Conservation (phyloP, 1,284 basidiomycete genomes). For the Golubevia pallescens region DNA sequence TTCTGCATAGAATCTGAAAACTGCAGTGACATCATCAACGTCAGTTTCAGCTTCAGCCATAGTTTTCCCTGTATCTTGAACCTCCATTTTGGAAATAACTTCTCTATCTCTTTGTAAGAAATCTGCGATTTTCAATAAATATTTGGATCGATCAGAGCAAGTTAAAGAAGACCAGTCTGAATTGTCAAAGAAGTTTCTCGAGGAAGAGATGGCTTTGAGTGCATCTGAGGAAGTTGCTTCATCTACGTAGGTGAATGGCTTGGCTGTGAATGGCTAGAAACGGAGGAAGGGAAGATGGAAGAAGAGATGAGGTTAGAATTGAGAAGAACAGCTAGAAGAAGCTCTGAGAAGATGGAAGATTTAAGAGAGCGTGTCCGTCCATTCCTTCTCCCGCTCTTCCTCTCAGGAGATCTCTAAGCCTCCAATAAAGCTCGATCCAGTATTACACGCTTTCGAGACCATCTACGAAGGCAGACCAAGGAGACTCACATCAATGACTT, state of each 20-base stretch:
- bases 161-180: slow-evolving; percentile 41
- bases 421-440: too few relatives aligned
- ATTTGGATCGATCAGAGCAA: slow-evolving; percentile 28
- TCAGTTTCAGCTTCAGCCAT: slow-evolving; percentile 51
- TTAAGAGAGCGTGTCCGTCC: too few relatives aligned
- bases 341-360: too few relatives aligned
- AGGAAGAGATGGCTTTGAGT: slow-evolving; percentile 37
- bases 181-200: slow-evolving; percentile 40
- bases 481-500: slow-evolving; percentile 40
- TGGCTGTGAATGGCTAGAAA: slow-evolving; percentile 40
- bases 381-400: too few relatives aligned
- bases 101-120: slow-evolving; percentile 51
- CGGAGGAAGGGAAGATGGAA: not conserved
- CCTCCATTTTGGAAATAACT: slow-evolving; percentile 49
- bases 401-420: too few relatives aligned
- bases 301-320: too few relatives aligned
- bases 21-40: slow-evolving; percentile 60
- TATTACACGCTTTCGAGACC: too few relatives aligned
- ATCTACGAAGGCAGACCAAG: too few relatives aligned
- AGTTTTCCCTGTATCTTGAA: slow-evolving; percentile 62
- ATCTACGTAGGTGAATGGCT: slow-evolving; percentile 42
- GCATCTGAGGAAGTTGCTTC: slow-evolving; percentile 53
- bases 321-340: too few relatives aligned
- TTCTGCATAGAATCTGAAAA: slow-evolving; percentile 60
- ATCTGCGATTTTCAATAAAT: slow-evolving; percentile 43